phyloP scores from a whole-genome alignment of 1,284 basidiomycete genomes.

The Marasmius fiardii region DNA sequence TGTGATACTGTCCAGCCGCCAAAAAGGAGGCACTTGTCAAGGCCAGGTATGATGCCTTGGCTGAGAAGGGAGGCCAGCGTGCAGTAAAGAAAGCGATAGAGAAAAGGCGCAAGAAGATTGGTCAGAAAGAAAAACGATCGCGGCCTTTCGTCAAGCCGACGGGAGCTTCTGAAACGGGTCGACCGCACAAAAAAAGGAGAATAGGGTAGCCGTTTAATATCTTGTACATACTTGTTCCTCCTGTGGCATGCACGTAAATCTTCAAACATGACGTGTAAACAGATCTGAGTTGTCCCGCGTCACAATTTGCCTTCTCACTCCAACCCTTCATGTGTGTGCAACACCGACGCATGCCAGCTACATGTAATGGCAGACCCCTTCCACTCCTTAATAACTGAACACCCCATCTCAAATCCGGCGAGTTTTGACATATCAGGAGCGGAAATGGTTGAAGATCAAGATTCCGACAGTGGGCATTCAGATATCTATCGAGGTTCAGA shows the following conservation, averaged over 20 bases:
- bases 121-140: conserved; percentile 87
- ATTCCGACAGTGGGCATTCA: conserved; percentile 26
- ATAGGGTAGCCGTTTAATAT: conserved; percentile 5
- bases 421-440: conserved; percentile 11
- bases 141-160: conserved; percentile 60
- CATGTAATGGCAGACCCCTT: background rate
- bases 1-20: conserved; percentile 50
- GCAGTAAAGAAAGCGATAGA: conserved; percentile 88
- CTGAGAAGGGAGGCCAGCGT: conserved; percentile 67
- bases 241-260: too few species aligned
- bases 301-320: background rate
- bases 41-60: conserved; percentile 76
- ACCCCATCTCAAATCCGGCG: background rate
- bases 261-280: too few species aligned
- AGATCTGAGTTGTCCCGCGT: background rate
- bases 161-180: conserved; percentile 17
- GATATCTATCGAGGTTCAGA: conserved; percentile 64
- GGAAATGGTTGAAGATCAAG: conserved; percentile 23
- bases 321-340: background rate
- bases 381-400: background rate
- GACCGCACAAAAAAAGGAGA: conserved; percentile 18
- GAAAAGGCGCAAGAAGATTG: conserved; percentile 84
- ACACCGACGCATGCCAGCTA: background rate
- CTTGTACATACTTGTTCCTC: too few species aligned
- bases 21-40: conserved; percentile 71